A percentile compares a stretch with the other conserved stretches of the same genome.
phyloP scores from a whole-genome alignment of 352 stramenopile species.

The Nothophytophthora sp. region DNA sequence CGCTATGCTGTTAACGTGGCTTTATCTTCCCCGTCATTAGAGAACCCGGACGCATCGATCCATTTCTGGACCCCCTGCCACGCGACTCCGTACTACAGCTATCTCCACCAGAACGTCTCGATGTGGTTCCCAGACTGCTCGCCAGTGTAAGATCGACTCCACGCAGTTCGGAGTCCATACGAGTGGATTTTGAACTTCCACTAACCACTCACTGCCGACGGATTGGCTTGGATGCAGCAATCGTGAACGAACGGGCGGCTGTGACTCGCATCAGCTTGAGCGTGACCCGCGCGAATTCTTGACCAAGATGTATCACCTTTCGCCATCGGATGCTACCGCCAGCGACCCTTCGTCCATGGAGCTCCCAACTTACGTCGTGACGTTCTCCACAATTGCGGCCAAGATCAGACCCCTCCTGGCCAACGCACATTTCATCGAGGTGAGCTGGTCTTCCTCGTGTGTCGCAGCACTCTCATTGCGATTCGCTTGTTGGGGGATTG shows the following conservation, averaged over 20 bases:
- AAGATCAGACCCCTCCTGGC: conserved; percentile 54
- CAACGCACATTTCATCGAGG: conserved; percentile 45
- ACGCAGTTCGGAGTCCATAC: neutral
- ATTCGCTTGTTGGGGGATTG: conserved; percentile 1
- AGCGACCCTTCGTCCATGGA: conserved; percentile 20
- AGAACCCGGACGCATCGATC: conserved; percentile 49
- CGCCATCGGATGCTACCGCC: conserved; percentile 13
- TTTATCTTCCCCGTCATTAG: conserved; percentile 12
- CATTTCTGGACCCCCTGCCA: conserved; percentile 89
- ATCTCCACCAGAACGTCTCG: conserved; percentile 78
- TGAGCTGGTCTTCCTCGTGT: conserved; percentile 15
- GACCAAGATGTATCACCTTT: conserved; percentile 52
- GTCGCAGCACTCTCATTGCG: neutral
- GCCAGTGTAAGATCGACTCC: conserved; percentile 46
- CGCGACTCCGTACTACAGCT: conserved; percentile 88
- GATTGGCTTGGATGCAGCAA: conserved; percentile 39
- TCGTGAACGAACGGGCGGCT: conserved; percentile 53
- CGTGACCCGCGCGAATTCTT: conserved; percentile 53
- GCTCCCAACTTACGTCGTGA: conserved; percentile 67
- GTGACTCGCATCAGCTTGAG: conserved; percentile 71
- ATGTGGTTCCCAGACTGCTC: conserved; percentile 90
- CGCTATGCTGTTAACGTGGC: no score
- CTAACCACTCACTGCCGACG: conserved; percentile 1
- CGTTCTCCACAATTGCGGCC: conserved; percentile 56
- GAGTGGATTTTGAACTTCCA: neutral